Base-by-base conservation (phyloP, 805 yeast genomes). In the Lipomyces yamanashiensis region DNA sequence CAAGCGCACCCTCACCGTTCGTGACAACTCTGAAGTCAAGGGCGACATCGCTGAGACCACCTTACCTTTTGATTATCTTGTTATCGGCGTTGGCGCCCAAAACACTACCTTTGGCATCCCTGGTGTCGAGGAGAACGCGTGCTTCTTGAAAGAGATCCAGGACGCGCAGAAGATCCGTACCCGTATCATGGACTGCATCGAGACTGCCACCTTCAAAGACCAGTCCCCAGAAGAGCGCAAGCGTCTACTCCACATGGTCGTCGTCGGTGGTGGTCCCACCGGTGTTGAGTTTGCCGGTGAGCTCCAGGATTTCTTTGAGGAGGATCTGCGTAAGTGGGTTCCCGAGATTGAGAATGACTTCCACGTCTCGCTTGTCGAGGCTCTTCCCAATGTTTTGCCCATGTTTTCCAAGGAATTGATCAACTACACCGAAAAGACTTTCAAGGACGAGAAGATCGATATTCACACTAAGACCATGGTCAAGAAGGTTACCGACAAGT, bases 251-350 rank as follows among this genome's bases (percentile, higher is more conserved):
- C 88, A 87, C 67, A 87, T 92, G 72, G 93, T 93, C 67, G 96
- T 93, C 67, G 96, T 95, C 71, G 98, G 98, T 73, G 98, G 98
- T 78, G 98, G 98, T 69, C 98, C 98, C 75, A 92, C 98, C 50
- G 98, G 98, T 80, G 97, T 92, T 67, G 98, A 92, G 80, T 89
- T 92, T 72, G 97, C 98, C 70, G 98, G 96, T 74, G 98, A 93
- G 79, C 80, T 92, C 72, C 96, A 89, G 79, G 98, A 92, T 78
- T 93, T 90, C 78, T 89, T 92, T 67, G 92, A 89, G 76, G 96
- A 92, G 77, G 98, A 92, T 78, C 82, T 92, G 78, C 79, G 80
- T 72, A 89, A 87, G 78, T 90, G 96, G 92, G 88, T 90, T 79
- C 98, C 98, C 49, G 88, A 84, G 72, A 84, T 92, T 70, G 87